phyloP scores from a whole-genome alignment of 805 yeast genomes.

The Wickerhamomyces kurtzmanii region DNA sequence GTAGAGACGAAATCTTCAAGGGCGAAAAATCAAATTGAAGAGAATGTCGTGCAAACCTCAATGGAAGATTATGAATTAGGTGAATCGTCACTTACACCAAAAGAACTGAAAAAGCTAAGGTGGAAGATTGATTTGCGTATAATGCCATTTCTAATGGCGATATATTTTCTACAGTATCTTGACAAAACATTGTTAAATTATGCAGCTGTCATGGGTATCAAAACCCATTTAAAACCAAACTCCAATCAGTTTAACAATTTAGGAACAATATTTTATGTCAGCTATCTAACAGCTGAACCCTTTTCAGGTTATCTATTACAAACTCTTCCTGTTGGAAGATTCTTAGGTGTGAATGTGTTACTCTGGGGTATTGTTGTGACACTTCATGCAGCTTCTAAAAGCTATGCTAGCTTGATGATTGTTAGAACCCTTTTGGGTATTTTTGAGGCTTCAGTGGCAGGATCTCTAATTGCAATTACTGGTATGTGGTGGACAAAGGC shows the following conservation, averaged over 20 bases:
- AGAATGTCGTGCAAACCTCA: too few relatives aligned
- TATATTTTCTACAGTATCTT: constrained; percentile 46
- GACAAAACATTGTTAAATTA: constrained; percentile 52
- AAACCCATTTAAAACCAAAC: constrained; percentile 31
- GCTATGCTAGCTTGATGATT: constrained; percentile 29
- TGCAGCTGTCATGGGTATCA: constrained; percentile 59
- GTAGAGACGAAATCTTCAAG: too few relatives aligned
- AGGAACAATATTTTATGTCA: constrained; percentile 35
- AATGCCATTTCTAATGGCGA: constrained; percentile 38
- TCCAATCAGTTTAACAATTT: constrained; percentile 36
- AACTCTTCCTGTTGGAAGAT: too few relatives aligned
- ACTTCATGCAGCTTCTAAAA: constrained; percentile 21
- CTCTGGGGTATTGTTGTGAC: too few relatives aligned
- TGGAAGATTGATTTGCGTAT: constrained; percentile 41
- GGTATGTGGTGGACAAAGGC: constrained; percentile 14
- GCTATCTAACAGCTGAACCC: constrained; percentile 38
- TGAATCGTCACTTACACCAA: too few relatives aligned
- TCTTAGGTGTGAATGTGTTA: too few relatives aligned
- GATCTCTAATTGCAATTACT: constrained; percentile 21
- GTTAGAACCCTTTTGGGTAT: constrained; percentile 27
- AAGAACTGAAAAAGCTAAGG: constrained; percentile 9
- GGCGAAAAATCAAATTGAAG: too few relatives aligned
- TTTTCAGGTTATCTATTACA: constrained; percentile 32
- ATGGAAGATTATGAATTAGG: too few relatives aligned
- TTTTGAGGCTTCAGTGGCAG: constrained; percentile 27